Evolutionary conservation across 140 eudicot species (phyloP), one percentile per base, ranked within the genome.

Genomic region (Oenanthe javanica): DNA sequence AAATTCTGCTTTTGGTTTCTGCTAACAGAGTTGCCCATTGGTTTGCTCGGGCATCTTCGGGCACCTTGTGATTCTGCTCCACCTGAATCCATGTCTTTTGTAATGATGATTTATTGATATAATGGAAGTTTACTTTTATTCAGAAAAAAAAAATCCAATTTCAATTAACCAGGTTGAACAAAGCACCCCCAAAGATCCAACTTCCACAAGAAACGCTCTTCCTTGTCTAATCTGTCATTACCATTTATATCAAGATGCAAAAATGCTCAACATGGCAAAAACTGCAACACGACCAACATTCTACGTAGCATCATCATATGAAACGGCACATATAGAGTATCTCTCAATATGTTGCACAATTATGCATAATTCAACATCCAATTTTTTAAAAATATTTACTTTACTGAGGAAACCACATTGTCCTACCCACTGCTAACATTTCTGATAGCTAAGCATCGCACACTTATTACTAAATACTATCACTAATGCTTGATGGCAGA

Each of bases 401-500:
- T 5, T 3, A 8, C 25, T 19, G 31, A 21, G 55, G 47, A 5
- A 21, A 74, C 9, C 1, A 45, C 16, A 23, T n/a, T 47, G 25
- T 72, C 31, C 52, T 9, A 72, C 77, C 27, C 13, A 42, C 55
- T 0, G 52, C 54, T 45, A 9, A 48, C 23, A 10, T 2, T 59
- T 54, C 50, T 79, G 71, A 55, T 57, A 48, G n/a, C 61, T 23
- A 47, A 49, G 63, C 10, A 23, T 23, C 42, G 4, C 49, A 75
- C 57, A n/a, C 23, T 74, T 75, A 75, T 75, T 75, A 49, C 12
- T 5, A 12, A 13, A n/a, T 2, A n/a, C 43, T 12, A 25, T 9
- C 45, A 5, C 40, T 43, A 40, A 15, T 83, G 78, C 77, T 75
- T n/a, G 19, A 16, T 64, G 69, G 69, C 82, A 55, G 31, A 67